These are phyloP conservation scores for Diaporthe capsici DNA, from an alignment of 2,329 filamentous ascomycete genomes.

Conservation along the genomic window DNA sequence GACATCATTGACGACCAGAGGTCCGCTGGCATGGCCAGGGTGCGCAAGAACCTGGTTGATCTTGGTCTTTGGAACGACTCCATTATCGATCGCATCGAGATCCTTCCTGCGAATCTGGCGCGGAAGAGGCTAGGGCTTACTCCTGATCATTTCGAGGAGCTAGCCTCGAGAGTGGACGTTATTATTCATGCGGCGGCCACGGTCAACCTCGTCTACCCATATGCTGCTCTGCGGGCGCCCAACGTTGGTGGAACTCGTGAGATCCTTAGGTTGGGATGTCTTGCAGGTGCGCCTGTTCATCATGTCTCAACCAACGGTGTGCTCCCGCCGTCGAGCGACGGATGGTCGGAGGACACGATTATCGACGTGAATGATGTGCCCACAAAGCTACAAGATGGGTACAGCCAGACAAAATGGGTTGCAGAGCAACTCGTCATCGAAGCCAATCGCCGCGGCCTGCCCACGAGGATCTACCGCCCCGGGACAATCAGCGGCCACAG, in stretches of 20 bases:
- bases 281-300: constrained; percentile 79
- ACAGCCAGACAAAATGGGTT: constrained; percentile 87
- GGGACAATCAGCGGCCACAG: constrained; percentile 87
- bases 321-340: constrained; percentile 76
- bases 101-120: constrained; percentile 80
- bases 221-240: constrained; percentile 79
- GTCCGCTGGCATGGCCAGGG: constrained; percentile 77
- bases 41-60: constrained; percentile 83
- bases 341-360: constrained; percentile 80
- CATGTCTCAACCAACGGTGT: constrained; percentile 88
- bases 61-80: constrained; percentile 83
- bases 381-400: constrained; percentile 78
- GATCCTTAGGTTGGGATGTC: constrained; percentile 78
- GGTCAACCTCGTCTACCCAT: constrained; percentile 86
- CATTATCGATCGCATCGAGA: constrained; percentile 83
- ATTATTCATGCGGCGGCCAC: constrained; percentile 84
- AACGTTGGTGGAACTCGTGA: constrained; percentile 87
- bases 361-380: constrained; percentile 78
- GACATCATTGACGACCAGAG: constrained; percentile 76
- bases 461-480: constrained; percentile 78
- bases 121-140: constrained; percentile 78
- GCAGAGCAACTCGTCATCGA: constrained; percentile 82
- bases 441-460: constrained; percentile 77
- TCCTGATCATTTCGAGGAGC: constrained; percentile 73
- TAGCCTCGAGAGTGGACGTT: constrained; percentile 77